Percentiles rank a stretch among this genome's conserved stretches.
These are phyloP conservation scores for Danielia reshetovae DNA, from an alignment of 805 yeast species.

Conservation along the genomic window DNA sequence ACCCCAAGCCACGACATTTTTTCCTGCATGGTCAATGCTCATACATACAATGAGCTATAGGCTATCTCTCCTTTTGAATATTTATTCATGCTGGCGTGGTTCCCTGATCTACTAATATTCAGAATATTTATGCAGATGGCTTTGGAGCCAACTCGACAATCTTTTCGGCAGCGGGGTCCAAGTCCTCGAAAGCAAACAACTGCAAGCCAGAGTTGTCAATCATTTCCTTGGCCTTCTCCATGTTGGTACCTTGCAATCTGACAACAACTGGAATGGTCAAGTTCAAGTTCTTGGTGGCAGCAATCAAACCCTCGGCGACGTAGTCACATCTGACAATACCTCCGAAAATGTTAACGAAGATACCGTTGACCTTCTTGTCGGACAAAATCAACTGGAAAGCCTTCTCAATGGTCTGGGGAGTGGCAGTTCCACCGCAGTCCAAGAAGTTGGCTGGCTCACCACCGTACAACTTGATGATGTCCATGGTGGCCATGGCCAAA, in stretches of 20 bases:
- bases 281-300: conserved; percentile 88
- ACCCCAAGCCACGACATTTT: too few relatives aligned
- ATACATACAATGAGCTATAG: too few relatives aligned
- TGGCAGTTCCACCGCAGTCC: conserved; percentile 99
- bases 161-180: conserved; percentile 96
- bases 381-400: conserved; percentile 92
- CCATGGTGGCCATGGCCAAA: conserved; percentile 99
- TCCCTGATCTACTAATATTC: too few relatives aligned
- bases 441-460: conserved; percentile 99
- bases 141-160: conserved; percentile 67
- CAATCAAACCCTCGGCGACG: conserved; percentile 96
- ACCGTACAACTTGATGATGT: conserved; percentile 95
- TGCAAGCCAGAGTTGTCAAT: conserved; percentile 86
- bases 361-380: conserved; percentile 86
- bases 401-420: conserved; percentile 95
- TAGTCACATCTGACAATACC: conserved; percentile 99
- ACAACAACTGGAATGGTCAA: conserved; percentile 93
- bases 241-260: conserved; percentile 97
- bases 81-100: too few relatives aligned
- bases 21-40: too few relatives aligned
- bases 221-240: conserved; percentile 81
- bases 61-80: too few relatives aligned
- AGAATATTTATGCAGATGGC: conserved; percentile 7
- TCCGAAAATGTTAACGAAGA: conserved; percentile 97
- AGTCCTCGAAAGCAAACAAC: conserved; percentile 85